Conservation (phyloP, 805 yeast genomes). For the Starmera amethionina region DNA sequence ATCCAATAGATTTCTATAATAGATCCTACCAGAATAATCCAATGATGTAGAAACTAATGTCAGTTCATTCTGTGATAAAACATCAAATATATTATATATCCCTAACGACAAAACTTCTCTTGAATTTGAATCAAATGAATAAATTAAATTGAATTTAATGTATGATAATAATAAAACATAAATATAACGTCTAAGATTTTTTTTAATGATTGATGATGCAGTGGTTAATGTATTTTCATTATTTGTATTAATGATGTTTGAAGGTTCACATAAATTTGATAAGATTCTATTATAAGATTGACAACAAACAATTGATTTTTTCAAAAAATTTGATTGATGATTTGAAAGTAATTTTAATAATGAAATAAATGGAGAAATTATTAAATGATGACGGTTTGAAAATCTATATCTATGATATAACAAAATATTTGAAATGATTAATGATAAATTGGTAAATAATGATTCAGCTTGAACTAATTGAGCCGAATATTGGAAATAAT, state of each 20-base stretch:
- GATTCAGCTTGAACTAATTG: slow-evolving; percentile 15
- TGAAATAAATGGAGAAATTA: slow-evolving; percentile 38
- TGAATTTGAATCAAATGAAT: slow-evolving; percentile 34
- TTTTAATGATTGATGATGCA: slow-evolving; percentile 42
- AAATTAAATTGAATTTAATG: slow-evolving; percentile 40
- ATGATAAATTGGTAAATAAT: slow-evolving; percentile 30
- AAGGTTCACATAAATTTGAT: slow-evolving; percentile 68
- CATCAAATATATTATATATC: slow-evolving; percentile 55
- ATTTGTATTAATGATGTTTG: slow-evolving; percentile 22
- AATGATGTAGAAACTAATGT: slow-evolving; percentile 50
- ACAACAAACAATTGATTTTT: slow-evolving; percentile 28
- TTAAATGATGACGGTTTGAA: slow-evolving; percentile 62
- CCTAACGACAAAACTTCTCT: slow-evolving; percentile 44
- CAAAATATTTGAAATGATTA: slow-evolving; percentile 48
- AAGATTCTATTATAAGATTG: slow-evolving; percentile 46
- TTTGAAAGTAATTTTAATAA: slow-evolving; percentile 38
- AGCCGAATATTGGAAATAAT: neutral
- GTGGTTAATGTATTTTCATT: slow-evolving; percentile 38
- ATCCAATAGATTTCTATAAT: slow-evolving; percentile 56
- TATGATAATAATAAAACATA: slow-evolving; percentile 53
- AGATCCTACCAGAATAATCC: slow-evolving; percentile 60
- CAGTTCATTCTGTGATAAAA: slow-evolving; percentile 59
- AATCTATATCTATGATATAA: slow-evolving; percentile 63
- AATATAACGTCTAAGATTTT: slow-evolving; percentile 52
- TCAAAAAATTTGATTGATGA: slow-evolving; percentile 10